Percentiles rank a stretch among this genome's conserved stretches.
phyloP scores from a whole-genome alignment of 148 eudicot genomes.

The Persicaria maculosa region DNA sequence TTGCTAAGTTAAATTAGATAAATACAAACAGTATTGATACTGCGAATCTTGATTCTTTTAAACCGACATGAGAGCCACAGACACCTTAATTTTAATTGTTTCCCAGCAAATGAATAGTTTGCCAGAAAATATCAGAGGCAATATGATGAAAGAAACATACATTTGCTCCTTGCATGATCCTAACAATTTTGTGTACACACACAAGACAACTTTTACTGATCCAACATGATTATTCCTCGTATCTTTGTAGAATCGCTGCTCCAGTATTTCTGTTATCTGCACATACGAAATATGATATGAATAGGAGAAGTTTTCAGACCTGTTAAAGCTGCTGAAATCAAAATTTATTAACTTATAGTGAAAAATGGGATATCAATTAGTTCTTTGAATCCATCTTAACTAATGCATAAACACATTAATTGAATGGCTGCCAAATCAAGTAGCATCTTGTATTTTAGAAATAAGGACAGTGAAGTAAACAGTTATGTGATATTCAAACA shows the following conservation, averaged over 20 bases:
- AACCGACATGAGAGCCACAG: neutral
- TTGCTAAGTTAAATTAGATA: neutral
- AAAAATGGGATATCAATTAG: neutral
- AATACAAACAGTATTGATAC: neutral
- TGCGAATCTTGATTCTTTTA: neutral
- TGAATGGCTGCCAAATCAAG: neutral
- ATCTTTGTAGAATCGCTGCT: constrained; percentile 84
- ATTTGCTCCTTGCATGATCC: constrained; percentile 87
- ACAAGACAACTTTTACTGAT: constrained; percentile 63
- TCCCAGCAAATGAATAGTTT: neutral
- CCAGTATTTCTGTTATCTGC: constrained; percentile 73
- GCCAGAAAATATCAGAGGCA: constrained; percentile 4
- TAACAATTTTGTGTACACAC: constrained; percentile 66
- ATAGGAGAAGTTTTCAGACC: neutral
- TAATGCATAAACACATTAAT: neutral
- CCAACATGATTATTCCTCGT: constrained; percentile 64
- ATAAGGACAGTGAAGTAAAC: neutral
- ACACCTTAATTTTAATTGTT: constrained; percentile 1
- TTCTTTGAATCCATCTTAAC: neutral
- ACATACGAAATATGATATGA: constrained; percentile 2
- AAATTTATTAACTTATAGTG: neutral
- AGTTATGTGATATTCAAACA: neutral
- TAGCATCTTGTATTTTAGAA: neutral
- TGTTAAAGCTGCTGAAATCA: constrained; percentile 1
- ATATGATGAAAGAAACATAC: constrained; percentile 42